These are phyloP conservation scores for Nelumbo lutea DNA, from an alignment of 164 flowering plant genomes.

Conservation along the genomic window DNA sequence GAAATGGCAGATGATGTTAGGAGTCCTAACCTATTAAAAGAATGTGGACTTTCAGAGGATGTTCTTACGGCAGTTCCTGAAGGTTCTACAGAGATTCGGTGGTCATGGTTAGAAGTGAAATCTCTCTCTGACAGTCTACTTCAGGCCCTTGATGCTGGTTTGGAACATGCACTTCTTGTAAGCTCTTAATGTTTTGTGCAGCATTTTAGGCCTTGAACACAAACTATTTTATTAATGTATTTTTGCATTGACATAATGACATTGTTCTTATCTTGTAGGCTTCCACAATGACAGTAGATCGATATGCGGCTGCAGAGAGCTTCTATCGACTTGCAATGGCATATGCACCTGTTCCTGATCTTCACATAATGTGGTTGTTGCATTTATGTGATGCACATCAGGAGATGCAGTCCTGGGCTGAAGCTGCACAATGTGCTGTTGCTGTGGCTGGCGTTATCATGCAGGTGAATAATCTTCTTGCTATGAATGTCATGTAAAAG, in stretches of 20 bases:
- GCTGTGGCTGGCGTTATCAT: conserved; percentile 99
- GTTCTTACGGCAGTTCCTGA: conserved; percentile 56
- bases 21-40: conserved; percentile 42
- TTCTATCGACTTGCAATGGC: conserved; percentile 93
- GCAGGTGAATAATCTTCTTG: conserved; percentile 55
- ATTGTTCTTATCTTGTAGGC: conserved; percentile 36
- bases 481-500: not conserved
- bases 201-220: not conserved
- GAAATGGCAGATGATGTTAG: conserved; percentile 83
- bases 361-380: conserved; percentile 98
- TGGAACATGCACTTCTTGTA: conserved; percentile 95
- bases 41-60: conserved; percentile 71
- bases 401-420: conserved; percentile 99
- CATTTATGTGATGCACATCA: conserved; percentile 99
- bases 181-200: conserved; percentile 8
- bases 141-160: conserved; percentile 91
- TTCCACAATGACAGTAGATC: conserved; percentile 72
- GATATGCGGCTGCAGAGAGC: conserved; percentile 97
- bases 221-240: not conserved
- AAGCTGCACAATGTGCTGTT: conserved; percentile 98
- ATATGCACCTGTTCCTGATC: conserved; percentile 98
- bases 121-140: conserved; percentile 72
- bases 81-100: conserved; percentile 46
- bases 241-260: conserved; percentile 4
- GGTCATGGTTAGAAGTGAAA: conserved; percentile 96